phyloP scores from a whole-genome alignment of 139 green algal genomes.

The Pleodorina starrii region DNA sequence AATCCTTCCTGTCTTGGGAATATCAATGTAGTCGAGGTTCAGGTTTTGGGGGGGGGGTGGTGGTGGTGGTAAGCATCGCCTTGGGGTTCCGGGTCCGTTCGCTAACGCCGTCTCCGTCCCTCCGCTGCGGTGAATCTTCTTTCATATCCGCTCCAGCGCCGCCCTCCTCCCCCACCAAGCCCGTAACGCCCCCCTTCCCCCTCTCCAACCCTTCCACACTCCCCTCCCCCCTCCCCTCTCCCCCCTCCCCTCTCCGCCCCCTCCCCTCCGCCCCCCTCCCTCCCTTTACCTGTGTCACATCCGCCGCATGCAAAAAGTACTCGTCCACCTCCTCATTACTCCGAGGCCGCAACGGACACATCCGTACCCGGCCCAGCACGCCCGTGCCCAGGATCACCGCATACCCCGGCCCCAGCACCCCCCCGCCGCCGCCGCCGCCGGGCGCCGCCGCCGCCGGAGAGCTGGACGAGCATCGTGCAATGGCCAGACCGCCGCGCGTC shows the following conservation, averaged over 20 bases:
- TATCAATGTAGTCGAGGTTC: too few species aligned
- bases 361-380: conserved; percentile 32
- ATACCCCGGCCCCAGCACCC: conserved; percentile 3
- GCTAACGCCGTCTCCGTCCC: too few species aligned
- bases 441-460: too few species aligned
- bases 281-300: conserved; percentile 45
- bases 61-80: not conserved
- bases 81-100: too few species aligned
- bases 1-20: too few species aligned
- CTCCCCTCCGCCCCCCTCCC: not conserved
- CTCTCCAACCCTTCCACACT: too few species aligned
- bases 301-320: conserved; percentile 49
- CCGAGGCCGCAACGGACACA: conserved; percentile 22
- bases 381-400: conserved; percentile 24
- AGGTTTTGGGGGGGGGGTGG: not conserved
- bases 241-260: not conserved
- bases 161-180: too few species aligned
- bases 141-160: too few species aligned
- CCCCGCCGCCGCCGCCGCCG: too few species aligned
- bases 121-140: too few species aligned
- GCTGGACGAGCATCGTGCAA: conserved; percentile 32
- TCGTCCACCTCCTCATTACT: conserved; percentile 44
- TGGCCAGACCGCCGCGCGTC: conserved; percentile 35
- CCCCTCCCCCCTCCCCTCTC: not conserved
- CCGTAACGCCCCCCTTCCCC: too few species aligned